These are phyloP conservation scores for Elongisporangium undulatum DNA, from an alignment of 352 stramenopile species.

Conservation along the genomic window DNA sequence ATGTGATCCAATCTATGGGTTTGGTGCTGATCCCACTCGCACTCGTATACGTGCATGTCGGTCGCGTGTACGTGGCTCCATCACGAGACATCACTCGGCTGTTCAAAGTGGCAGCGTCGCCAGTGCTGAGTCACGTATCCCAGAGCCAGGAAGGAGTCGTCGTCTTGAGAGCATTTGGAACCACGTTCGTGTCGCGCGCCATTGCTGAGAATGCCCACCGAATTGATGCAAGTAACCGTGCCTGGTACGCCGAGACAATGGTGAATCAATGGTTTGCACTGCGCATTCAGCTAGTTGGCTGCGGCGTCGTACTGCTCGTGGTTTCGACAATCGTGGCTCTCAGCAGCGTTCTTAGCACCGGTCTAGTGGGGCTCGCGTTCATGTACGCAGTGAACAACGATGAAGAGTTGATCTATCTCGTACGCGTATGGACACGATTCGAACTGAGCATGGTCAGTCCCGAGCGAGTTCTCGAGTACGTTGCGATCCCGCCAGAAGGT, in stretches of 20 bases:
- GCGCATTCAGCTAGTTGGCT: conserved; percentile 55
- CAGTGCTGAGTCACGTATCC: conserved; percentile 28
- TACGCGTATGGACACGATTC: conserved; percentile 37
- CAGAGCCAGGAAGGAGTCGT: conserved; percentile 26
- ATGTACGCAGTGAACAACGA: conserved; percentile 67
- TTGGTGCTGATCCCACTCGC: conserved; percentile 62
- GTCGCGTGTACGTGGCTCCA: conserved; percentile 9
- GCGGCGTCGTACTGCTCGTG: conserved; percentile 70
- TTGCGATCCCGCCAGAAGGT: conserved; percentile 22
- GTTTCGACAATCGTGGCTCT: conserved; percentile 25
- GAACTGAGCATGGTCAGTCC: conserved; percentile 77
- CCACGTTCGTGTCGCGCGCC: conserved; percentile 18
- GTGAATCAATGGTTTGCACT: conserved; percentile 22
- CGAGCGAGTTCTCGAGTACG: conserved; percentile 80
- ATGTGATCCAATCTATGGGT: conserved; percentile 57
- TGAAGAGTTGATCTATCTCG: conserved; percentile 48
- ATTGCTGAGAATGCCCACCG: conserved; percentile 10
- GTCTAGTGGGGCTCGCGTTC: conserved; percentile 40
- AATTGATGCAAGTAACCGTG: conserved; percentile 16
- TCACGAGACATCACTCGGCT: conserved; percentile 13
- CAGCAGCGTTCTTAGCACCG: conserved; percentile 21
- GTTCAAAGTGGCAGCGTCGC: conserved; percentile 16
- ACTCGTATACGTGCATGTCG: conserved; percentile 50
- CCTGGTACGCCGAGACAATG: conserved; percentile 13
- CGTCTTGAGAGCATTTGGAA: conserved; percentile 39